Conservation (phyloP, 345 rosid genomes). For the Citrus sp. region DNA sequence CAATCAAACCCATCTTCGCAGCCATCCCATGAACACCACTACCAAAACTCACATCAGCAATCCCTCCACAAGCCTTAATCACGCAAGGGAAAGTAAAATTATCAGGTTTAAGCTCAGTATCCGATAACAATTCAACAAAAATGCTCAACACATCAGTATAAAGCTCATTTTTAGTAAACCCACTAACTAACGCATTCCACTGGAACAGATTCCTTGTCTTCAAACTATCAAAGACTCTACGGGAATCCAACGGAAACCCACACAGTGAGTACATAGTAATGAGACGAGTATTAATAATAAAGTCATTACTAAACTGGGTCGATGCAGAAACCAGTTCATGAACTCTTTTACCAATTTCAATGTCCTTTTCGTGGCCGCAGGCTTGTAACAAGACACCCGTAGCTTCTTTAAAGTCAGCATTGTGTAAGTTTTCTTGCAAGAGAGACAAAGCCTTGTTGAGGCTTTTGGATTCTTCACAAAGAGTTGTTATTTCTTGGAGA, state of each 20-base stretch:
- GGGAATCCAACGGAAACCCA: conserved; percentile 47
- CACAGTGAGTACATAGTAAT: conserved; percentile 62
- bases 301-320: conserved; percentile 34
- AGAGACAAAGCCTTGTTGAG: conserved; percentile 37
- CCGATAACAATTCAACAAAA: conserved; percentile 44
- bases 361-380: conserved; percentile 39
- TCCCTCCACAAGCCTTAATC: conserved; percentile 60
- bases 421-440: conserved; percentile 13
- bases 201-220: conserved; percentile 48
- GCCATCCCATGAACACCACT: conserved; percentile 55
- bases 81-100: conserved; percentile 67
- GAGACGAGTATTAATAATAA: conserved; percentile 46
- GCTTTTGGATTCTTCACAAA: conserved; percentile 37
- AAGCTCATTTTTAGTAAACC: conserved; percentile 54
- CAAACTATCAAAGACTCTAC: conserved; percentile 40
- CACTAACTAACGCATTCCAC: conserved; percentile 72
- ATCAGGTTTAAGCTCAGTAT: conserved; percentile 45
- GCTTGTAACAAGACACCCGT: conserved; percentile 48
- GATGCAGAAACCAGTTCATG: conserved; percentile 45
- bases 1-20: conserved; percentile 43
- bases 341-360: conserved; percentile 43
- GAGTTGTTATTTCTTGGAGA: conserved; percentile 32
- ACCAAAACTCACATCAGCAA: conserved; percentile 38
- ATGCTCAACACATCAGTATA: conserved; percentile 34
- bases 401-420: conserved; percentile 41